Evolutionary conservation across 129 eudicot genomes (phyloP), one percentile per base, ranked within the genome.

Genomic region (Flaveria trinervia): DNA sequence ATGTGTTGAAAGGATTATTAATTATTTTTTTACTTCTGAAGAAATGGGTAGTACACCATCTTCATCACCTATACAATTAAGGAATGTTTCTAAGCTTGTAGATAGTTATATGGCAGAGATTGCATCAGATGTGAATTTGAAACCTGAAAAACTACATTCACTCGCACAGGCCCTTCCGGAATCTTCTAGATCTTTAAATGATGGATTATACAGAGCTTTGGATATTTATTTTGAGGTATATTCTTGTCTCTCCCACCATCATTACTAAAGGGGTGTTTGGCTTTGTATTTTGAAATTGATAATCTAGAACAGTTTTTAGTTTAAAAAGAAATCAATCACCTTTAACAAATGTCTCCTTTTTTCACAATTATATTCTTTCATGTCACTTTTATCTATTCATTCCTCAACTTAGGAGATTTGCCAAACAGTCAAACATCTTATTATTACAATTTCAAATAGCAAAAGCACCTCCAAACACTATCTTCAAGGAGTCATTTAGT

Each of bases 191-290:
- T 83, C 88, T 70, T 77, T 88, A 80, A 86, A 87, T 81, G 98
- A 93, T 79, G 97, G 98, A 62, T 74, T 93, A 65, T 90, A 93
- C 62, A 85, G 97, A 81, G 96, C 96, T 57, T 44, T 93, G 70
- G 98, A 93, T 81, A 85, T 93, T 56, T 93, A 88, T 85, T 81
- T 90, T 60, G 87, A 93, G 98, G 98, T 93, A 23, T 72, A 52
- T 62, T 65, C 44, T 15, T 68, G 76, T 55, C 52, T 46, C 54
- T 55, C 25, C 55, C n/a, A n/a, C 60, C 71, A 61, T 18, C 33
- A 28, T 52, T 36, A 72, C 15, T 18, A 30, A 26, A 44, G 20
- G 59, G 73, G n/a, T 49, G 54, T 14, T 13, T 49, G 54, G 54
- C 14, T 49, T 13, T 13, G 16, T 14, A 49, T 14, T 49, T 14